Base-by-base conservation (phyloP, 495 filamentous ascomycete genomes). In the Astrothelium subdiscretum region DNA sequence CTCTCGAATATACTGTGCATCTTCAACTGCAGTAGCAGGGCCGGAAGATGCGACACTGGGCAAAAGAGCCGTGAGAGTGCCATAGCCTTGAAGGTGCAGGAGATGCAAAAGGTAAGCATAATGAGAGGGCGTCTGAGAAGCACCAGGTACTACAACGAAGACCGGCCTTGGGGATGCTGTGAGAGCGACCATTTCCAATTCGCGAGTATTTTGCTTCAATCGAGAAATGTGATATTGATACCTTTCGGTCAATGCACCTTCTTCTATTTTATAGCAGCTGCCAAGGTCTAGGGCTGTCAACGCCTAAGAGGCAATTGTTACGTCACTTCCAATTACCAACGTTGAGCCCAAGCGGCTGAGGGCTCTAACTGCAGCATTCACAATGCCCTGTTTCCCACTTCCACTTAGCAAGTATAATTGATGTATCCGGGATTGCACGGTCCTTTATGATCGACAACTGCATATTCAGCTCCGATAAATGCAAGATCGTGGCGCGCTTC, bases 91-190 rank as follows among this genome's bases (percentile, higher is more conserved):
- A 42, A 32, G 31, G 8, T 59, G 58, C 6, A 67, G 59, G 32
- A 67, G 63, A 38, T 67, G 65, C 12, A 27, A 12, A 18, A 67
- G 32, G 31, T 67, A 59, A 15, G 58, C 65, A 57, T 67, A 67
- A 54, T 67, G 65, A 29, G 65, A 66, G 44, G 65, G 62, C n/a
- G 32, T 64, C 61, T 66, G 65, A 5, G 62, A 32, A 24, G 62
- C 62, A 42, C 62, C 65, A 22, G 65, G 65, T 24, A 66, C 57
- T 13, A 66, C 5, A 22, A 66, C 62, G 43, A 66, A 32, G 48
- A 61, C 35, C 35, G 35, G 35, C 35, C 35, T 40, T 40, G 35
- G 35, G 35, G 35, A 15, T 40, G 35, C 35, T 15, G 35, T 40
- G 35, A 40, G 35, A 40, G 35, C 35, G 35, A 40, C 35, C 35